Evolutionary conservation across 768 basidiomycete genomes (phyloP), one percentile per base, ranked within the genome.

Genomic region (Pseudohyphozyma bogoriensis): DNA sequence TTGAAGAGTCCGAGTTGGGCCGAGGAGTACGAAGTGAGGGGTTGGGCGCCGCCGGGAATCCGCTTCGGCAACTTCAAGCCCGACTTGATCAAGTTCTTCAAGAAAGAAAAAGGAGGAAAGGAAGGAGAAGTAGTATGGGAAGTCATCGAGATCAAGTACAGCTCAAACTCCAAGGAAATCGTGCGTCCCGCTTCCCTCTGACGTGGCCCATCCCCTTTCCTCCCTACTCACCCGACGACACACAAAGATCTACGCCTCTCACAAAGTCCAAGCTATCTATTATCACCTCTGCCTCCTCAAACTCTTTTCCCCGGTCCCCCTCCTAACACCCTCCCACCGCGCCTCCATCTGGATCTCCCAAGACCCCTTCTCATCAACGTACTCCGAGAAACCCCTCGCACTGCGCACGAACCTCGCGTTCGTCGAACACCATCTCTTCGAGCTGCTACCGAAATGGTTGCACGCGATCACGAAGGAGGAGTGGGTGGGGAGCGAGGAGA

Each of bases 121-220:
- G 58, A 44, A 4, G 58, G 40, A 3, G 52, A 50, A n/a, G 61
- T 66, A 0, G 9, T 1, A 11, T 62, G 58, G 55, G 65, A 66
- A 37, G 49, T 66, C 3, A 26, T 63, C 32, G 65, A 66, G 47
- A 50, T 66, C 42, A 65, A 65, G 29, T 65, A 62, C 37, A 35
- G 50, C 15, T 13, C 29, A 11, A 46, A 26, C 32, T 26, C 12
- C 36, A n/a, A 26, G 8, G 55, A 56, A 2, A n/a, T 46, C 13
- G 60, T 61, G 52, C 36, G 56, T 36, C 2, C n/a, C n/a, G n/a
- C n/a, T n/a, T n/a, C n/a, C n/a, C n/a, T n/a, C n/a, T n/a, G n/a
- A n/a, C n/a, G n/a, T n/a, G n/a, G n/a, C n/a, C n/a, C n/a, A n/a
- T n/a, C n/a, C n/a, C n/a, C 15, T 24, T 5, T n/a, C 12, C 46